Base-by-base conservation (phyloP, 2,329 filamentous ascomycete genomes). In the Calonectria ilicicola region DNA sequence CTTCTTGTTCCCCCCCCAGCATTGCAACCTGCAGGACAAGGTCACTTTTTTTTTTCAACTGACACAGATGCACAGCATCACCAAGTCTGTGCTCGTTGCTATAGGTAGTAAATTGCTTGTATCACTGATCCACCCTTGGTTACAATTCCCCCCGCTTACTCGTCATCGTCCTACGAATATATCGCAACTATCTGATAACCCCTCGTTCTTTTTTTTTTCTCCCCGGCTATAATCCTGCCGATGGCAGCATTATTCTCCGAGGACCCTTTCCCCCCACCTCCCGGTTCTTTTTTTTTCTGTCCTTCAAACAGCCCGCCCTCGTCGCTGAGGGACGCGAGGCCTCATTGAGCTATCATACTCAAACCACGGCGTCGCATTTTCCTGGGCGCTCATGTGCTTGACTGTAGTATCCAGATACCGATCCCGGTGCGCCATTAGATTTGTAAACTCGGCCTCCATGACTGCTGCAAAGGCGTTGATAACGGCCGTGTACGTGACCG, bases 401-500 rank as follows among this genome's bases (percentile, higher is more conserved):
- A 46, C 12, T 10, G 74, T 44, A 21, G 67, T 12, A 23, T 40
- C 26, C 7, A 60, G n/a, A 60, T 60, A 72, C 2, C n/a, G 3
- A 14, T 66, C 23, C 4, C 78, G 73, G 14, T 19, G 46, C 0
- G 3, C 0, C 40, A 35, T 21, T 51, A 81, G 58, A 2, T 2
- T 19, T 1, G 40, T 15, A 26, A 72, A 79, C 69, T 76, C 69
- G 3, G 27, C 19, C 17, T 65, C 19, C 14, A 78, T 35, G 3
- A 78, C 70, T n/a, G n/a, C 29, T 0, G 0, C 1, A 10, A 80
- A 67, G 0, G 56, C 53, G 2, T 23, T 5, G 1, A 35, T 6
- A 2, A 80, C 23, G 0, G 40, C 26, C 0, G 10, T 2, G 15
- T 19, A n/a, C 1, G 27, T 21, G 2, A 51, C 47, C 14, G 5